phyloP scores from a whole-genome alignment of 208 protist species.

The Leishmania tarentolae region DNA sequence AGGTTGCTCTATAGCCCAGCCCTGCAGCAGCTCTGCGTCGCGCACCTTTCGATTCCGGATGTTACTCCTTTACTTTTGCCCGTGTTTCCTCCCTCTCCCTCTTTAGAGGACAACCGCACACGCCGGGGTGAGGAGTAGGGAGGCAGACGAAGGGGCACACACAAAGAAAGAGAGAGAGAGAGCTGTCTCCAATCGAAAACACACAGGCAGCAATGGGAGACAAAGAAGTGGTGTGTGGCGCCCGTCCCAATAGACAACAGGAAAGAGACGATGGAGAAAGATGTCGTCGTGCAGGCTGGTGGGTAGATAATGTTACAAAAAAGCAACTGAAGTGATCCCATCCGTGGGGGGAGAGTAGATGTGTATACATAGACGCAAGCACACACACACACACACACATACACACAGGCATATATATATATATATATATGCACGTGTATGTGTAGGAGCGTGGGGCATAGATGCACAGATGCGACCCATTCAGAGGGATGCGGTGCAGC shows the following conservation, averaged over 20 bases:
- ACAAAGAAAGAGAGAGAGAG: not conserved
- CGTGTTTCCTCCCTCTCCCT: not conserved
- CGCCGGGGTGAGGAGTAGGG: not conserved
- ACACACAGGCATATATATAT: constrained; percentile 4
- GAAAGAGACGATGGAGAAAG: not conserved
- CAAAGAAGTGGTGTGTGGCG: not conserved
- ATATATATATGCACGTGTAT: constrained; percentile 1
- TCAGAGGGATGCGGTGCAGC: not conserved
- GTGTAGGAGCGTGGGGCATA: not conserved
- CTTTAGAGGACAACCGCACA: not conserved
- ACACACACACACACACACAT: not conserved
- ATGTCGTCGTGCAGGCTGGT: constrained; percentile 11
- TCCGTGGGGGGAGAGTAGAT: not conserved
- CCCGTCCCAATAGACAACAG: not conserved
- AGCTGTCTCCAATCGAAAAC: not conserved
- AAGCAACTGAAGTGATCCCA: not conserved
- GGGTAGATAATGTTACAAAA: not conserved
- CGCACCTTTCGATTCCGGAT: not conserved
- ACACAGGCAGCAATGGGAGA: constrained; percentile 22
- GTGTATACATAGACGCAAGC: too few species aligned
- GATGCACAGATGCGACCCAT: not conserved
- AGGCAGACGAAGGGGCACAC: too few species aligned
- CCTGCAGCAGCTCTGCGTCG: not conserved
- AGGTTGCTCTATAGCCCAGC: not conserved
- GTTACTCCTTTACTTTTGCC: not conserved